Base-by-base conservation (phyloP, 164 flowering plant genomes). In the Tinospora cordifolia region DNA sequence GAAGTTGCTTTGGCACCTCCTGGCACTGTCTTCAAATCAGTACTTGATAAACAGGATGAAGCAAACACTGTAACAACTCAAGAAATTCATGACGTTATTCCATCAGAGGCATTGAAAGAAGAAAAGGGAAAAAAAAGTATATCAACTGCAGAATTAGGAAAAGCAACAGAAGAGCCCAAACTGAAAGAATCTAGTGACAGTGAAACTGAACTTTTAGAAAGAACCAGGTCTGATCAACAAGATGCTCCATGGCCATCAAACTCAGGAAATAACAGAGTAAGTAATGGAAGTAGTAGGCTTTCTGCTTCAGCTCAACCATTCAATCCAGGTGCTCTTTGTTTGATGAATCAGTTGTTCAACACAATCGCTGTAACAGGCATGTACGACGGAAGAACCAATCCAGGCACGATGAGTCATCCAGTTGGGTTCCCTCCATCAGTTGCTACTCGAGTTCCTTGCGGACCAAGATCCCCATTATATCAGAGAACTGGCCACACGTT, bases 281-380 rank as follows among this genome's bases (percentile, higher is more conserved):
- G 79, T 60, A 87, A 84, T 72, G 86, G 83, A 41, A 86, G 89
- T 68, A 86, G 89, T 68, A 90, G 89, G 82, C 94, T 93, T 63
- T 93, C 98, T 15, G 97, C 97, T 67, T 81, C 90, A 46, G 98
- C 98, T 69, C 84, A 73, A 66, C 98, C 98, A 22, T 93, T 88
- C 82, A 87, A 74, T 71, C 98, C 98, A 0, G 81, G 84, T 26
- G 25, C 82, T 40, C 51, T 71, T 22, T 65, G 86, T 63, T 69
- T 80, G 75, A 67, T 75, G 57, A 66, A 71, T 75, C 84, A 75
- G 65, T 71, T 78, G 12, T 69, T 79, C 71, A 83, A 75, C 66
- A 58, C 84, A 22, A 75, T 72, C 63, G 79, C 81, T n/a, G 47
- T 72, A 26, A 73, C 86, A 3, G 83, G 79, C 69, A 71, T 84